Evolutionary conservation across 2,329 filamentous ascomycete genomes (phyloP).

Genomic region (Colletotrichum tamarilloi): DNA sequence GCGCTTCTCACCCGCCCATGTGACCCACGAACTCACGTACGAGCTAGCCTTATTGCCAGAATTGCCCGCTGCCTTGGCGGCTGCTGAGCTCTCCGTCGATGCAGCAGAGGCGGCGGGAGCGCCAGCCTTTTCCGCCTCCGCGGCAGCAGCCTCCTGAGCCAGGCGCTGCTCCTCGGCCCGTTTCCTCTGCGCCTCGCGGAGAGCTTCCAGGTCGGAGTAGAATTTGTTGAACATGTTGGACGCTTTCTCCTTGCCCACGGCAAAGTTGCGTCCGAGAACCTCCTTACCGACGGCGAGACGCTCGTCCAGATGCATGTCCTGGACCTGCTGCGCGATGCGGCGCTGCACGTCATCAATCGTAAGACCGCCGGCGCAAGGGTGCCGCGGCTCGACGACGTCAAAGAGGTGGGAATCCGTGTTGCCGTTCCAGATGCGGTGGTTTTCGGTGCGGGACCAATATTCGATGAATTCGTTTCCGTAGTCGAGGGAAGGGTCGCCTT

Average conservation of each 20-base stretch:
- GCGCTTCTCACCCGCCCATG: slow-evolving; percentile 81
- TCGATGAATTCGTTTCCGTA: slow-evolving; percentile 88
- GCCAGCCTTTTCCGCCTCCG: slow-evolving; percentile 34
- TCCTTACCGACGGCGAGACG: slow-evolving; percentile 86
- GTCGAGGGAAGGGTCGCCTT: slow-evolving; percentile 86
- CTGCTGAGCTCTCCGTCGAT: slow-evolving; percentile 35
- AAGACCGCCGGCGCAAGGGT: slow-evolving; percentile 92
- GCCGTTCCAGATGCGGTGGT: slow-evolving; percentile 88
- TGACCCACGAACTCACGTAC: slow-evolving; percentile 76
- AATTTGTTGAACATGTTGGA: slow-evolving; percentile 87
- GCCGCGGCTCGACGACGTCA: slow-evolving; percentile 91
- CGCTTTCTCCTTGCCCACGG: slow-evolving; percentile 88
- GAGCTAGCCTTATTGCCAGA: slow-evolving; percentile 68
- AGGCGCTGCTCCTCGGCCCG: slow-evolving; percentile 52
- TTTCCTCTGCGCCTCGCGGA: slow-evolving; percentile 58
- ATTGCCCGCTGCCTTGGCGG: slow-evolving; percentile 56
- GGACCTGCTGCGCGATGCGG: slow-evolving; percentile 88
- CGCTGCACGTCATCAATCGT: slow-evolving; percentile 95
- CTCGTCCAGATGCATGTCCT: slow-evolving; percentile 94
- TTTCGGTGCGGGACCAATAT: slow-evolving; percentile 89
- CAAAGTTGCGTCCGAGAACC: slow-evolving; percentile 88
- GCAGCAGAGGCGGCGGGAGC: slow-evolving; percentile 38
- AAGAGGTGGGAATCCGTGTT: slow-evolving; percentile 89
- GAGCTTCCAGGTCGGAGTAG: slow-evolving; percentile 86
- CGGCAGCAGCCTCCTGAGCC: slow-evolving; percentile 41